A percentile compares a stretch with the other conserved stretches of the same genome.
Conservation (phyloP, 257 asterid species). For the Echium plantagineum region DNA sequence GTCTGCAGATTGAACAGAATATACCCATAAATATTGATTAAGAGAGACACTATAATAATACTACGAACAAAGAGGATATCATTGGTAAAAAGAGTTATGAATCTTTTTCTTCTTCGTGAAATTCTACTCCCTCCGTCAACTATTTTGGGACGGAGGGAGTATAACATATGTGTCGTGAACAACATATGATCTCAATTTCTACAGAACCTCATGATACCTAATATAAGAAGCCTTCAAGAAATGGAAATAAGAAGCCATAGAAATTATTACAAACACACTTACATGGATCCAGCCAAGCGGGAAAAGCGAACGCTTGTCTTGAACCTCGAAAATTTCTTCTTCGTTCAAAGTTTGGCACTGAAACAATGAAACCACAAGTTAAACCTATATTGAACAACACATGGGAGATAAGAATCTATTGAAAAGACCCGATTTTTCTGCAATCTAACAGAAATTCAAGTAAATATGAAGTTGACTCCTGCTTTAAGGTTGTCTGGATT, state of each 20-base stretch:
- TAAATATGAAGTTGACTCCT: too few species aligned
- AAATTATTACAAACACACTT: conserved; percentile 23
- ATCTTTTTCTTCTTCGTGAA: too few species aligned
- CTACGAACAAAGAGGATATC: too few species aligned
- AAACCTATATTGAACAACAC: neutral
- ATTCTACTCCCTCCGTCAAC: too few species aligned
- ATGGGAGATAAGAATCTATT: neutral
- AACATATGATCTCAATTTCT: neutral
- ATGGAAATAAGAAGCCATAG: too few species aligned
- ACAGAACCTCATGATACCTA: neutral
- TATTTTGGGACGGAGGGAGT: too few species aligned
- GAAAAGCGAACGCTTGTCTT: conserved; percentile 69
- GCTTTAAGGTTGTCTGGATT: neutral
- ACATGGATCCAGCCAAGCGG: conserved; percentile 99
- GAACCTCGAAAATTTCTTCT: conserved; percentile 82
- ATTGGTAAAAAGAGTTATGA: too few species aligned
- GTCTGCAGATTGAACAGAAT: conserved; percentile 58
- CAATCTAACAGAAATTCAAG: too few species aligned
- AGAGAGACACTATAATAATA: too few species aligned
- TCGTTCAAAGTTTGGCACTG: conserved; percentile 94
- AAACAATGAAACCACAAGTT: conserved; percentile 3
- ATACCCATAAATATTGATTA: neutral
- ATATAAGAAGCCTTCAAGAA: too few species aligned
- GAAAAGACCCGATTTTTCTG: too few species aligned
- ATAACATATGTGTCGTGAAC: too few species aligned